Conservation (phyloP, 1,284 basidiomycete genomes). For the Microbotryum lychnidis-dioicae region DNA sequence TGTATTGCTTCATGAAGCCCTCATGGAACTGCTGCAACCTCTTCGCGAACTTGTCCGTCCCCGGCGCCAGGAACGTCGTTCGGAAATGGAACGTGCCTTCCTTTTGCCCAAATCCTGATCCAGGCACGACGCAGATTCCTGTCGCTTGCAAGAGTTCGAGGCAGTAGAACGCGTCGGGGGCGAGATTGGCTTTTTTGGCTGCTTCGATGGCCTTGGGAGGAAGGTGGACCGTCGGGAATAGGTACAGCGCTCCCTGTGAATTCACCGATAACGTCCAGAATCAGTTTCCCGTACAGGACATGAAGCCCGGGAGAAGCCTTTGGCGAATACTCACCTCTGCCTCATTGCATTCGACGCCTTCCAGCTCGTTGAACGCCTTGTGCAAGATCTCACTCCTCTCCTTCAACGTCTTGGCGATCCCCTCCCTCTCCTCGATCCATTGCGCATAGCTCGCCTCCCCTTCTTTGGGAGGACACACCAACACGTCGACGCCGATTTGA, state of each 20-base stretch:
- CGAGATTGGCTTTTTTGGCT: slow-evolving; percentile 62
- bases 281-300: background rate
- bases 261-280: background rate
- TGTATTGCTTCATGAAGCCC: slow-evolving; percentile 64
- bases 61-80: slow-evolving; percentile 36
- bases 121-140: slow-evolving; percentile 87
- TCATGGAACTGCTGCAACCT: slow-evolving; percentile 77
- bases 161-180: slow-evolving; percentile 80
- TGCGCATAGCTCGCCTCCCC: slow-evolving; percentile 66
- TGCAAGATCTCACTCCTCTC: slow-evolving; percentile 65
- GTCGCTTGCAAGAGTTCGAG: slow-evolving; percentile 74
- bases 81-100: slow-evolving; percentile 79
- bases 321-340: slow-evolving; percentile 44
- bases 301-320: background rate
- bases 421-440: slow-evolving; percentile 72
- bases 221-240: slow-evolving; percentile 69
- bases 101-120: slow-evolving; percentile 84
- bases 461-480: slow-evolving; percentile 72
- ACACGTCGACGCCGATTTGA: slow-evolving; percentile 82
- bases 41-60: slow-evolving; percentile 76
- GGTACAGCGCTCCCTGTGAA: slow-evolving; percentile 72
- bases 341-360: slow-evolving; percentile 75
- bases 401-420: slow-evolving; percentile 65
- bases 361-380: slow-evolving; percentile 62
- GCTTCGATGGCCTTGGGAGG: slow-evolving; percentile 62